Conservation (phyloP, 441 rosid species). For the Manihot esculenta region DNA sequence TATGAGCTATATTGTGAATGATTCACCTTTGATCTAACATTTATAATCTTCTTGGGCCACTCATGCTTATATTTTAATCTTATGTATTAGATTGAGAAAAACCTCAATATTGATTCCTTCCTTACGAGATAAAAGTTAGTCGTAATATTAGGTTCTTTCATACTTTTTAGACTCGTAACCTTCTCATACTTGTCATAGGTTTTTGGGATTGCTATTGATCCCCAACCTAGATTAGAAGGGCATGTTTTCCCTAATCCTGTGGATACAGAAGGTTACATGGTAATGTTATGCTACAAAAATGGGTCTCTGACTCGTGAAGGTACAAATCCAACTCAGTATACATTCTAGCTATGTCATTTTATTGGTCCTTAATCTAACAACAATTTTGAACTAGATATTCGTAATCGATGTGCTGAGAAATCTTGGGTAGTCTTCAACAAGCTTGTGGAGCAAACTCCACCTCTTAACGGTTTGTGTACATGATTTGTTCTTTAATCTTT, state of each 20-base stretch:
- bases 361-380: conserved; percentile 5
- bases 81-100: neutral
- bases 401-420: conserved; percentile 55
- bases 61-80: neutral
- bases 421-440: conserved; percentile 84
- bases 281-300: conserved; percentile 82
- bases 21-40: neutral
- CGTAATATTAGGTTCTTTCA: neutral
- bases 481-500: conserved; percentile 5
- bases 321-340: conserved; percentile 21
- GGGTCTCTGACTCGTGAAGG: conserved; percentile 93
- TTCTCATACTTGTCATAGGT: conserved; percentile 41
- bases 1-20: neutral
- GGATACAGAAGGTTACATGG: conserved; percentile 82
- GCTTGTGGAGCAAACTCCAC: conserved; percentile 62
- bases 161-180: neutral
- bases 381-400: conserved; percentile 47
- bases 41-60: neutral
- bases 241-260: conserved; percentile 88
- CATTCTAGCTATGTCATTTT: conserved; percentile 7
- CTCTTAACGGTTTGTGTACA: conserved; percentile 58
- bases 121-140: neutral
- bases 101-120: neutral
- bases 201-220: conserved; percentile 73
- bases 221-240: conserved; percentile 77